Evolutionary conservation across 805 yeast genomes (phyloP).

Genomic region (Hanseniaspora clermontiae): DNA sequence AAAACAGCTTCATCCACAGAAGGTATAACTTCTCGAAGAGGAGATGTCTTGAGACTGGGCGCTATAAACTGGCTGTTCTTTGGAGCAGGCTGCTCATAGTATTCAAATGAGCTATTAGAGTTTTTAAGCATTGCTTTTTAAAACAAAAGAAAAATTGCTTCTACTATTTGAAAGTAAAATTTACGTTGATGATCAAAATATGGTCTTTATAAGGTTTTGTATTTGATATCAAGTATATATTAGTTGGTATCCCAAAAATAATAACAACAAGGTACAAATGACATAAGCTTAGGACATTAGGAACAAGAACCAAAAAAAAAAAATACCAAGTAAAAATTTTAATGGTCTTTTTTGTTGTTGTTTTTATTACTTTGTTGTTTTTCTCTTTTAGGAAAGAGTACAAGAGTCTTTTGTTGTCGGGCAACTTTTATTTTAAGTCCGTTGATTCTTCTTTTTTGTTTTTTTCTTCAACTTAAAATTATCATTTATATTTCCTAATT

Average conservation of each 20-base stretch:
- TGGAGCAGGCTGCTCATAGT: slow-evolving; percentile 1
- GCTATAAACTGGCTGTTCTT: slow-evolving; percentile 11
- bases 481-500: background rate
- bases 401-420: background rate
- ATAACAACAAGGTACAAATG: background rate
- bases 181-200: too few species aligned
- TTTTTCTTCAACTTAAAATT: too few species aligned
- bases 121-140: background rate
- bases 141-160: too few species aligned
- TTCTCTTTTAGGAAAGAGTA: background rate
- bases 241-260: too few species aligned
- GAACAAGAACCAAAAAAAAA: too few species aligned
- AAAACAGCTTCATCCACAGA: slow-evolving; percentile 29
- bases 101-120: background rate
- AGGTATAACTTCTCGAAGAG: background rate
- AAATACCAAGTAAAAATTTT: too few species aligned
- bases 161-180: too few species aligned
- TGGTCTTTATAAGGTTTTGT: too few species aligned
- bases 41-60: background rate
- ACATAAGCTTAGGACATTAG: background rate
- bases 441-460: background rate
- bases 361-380: too few species aligned
- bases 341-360: too few species aligned
- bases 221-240: too few species aligned
- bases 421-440: background rate